phyloP scores from a whole-genome alignment of 805 yeast genomes.

The Sugiyamaella boreocaroliniensis region DNA sequence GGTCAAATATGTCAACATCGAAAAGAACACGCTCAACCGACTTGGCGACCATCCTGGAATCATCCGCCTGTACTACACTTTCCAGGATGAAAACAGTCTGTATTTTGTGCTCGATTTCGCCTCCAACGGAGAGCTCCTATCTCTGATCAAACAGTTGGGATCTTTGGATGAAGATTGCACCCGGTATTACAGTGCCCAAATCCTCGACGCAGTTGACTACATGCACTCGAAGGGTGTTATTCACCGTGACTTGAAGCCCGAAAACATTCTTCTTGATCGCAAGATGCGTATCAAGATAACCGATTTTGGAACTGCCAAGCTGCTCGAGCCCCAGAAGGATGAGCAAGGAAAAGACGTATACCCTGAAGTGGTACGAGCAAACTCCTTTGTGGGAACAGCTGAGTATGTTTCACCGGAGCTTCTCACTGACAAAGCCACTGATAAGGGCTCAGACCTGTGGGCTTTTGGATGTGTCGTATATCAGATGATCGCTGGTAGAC shows the following conservation, averaged over 20 bases:
- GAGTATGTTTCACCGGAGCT: conserved; percentile 94
- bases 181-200: conserved; percentile 74
- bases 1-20: conserved; percentile 92
- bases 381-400: conserved; percentile 94
- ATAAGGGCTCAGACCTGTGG: conserved; percentile 86
- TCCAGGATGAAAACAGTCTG: conserved; percentile 81
- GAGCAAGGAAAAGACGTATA: conserved; percentile 24
- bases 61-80: conserved; percentile 84
- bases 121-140: conserved; percentile 86
- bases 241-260: conserved; percentile 93
- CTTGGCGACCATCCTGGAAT: conserved; percentile 93
- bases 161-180: conserved; percentile 68
- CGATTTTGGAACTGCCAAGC: conserved; percentile 96
- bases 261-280: conserved; percentile 75
- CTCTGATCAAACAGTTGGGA: conserved; percentile 58
- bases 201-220: conserved; percentile 84
- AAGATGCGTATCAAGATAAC: conserved; percentile 88
- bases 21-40: conserved; percentile 80
- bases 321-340: conserved; percentile 37
- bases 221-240: conserved; percentile 87
- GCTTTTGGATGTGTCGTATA: conserved; percentile 85
- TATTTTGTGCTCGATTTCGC: conserved; percentile 94
- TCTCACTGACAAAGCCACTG: conserved; percentile 68
- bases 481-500: conserved; percentile 75
- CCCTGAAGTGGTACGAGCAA: conserved; percentile 35